Evolutionary conservation across 129 eudicot genomes (phyloP).

Genomic region (Flaveria trinervia): DNA sequence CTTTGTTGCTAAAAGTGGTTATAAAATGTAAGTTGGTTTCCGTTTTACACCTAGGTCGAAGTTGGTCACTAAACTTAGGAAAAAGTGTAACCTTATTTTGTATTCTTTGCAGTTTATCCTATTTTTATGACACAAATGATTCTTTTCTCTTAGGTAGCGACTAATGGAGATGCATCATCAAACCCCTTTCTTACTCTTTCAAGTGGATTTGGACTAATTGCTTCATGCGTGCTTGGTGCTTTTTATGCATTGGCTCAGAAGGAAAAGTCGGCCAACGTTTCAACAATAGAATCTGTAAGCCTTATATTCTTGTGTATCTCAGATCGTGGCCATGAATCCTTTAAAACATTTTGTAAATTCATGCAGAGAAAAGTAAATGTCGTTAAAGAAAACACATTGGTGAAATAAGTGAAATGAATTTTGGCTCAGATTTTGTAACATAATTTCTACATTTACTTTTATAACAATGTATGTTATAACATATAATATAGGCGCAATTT

Average conservation of each 20-base stretch:
- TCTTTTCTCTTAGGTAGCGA: constrained; percentile 37
- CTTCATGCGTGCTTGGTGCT: constrained; percentile 80
- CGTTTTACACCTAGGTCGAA: not conserved
- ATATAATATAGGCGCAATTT: not conserved
- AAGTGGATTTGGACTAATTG: constrained; percentile 70
- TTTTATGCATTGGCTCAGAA: constrained; percentile 72
- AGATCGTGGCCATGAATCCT: not conserved
- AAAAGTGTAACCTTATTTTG: not conserved
- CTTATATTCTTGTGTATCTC: not conserved
- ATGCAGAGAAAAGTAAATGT: constrained; percentile 17
- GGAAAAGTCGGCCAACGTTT: constrained; percentile 59
- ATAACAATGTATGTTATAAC: not conserved
- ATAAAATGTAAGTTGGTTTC: not conserved
- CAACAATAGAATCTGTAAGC: constrained; percentile 80
- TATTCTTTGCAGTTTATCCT: not conserved
- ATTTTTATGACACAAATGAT: constrained; percentile 8
- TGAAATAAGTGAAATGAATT: too few species aligned
- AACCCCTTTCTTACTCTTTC: constrained; percentile 66
- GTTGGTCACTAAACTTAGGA: not conserved
- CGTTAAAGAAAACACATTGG: not conserved
- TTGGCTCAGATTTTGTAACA: too few species aligned
- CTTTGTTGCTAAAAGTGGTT: not conserved
- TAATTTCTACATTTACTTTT: too few species aligned
- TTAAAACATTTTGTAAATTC: not conserved
- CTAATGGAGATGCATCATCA: constrained; percentile 47